phyloP scores from a whole-genome alignment of 257 asterid genomes.

The Dorcoceras hygrometricum region DNA sequence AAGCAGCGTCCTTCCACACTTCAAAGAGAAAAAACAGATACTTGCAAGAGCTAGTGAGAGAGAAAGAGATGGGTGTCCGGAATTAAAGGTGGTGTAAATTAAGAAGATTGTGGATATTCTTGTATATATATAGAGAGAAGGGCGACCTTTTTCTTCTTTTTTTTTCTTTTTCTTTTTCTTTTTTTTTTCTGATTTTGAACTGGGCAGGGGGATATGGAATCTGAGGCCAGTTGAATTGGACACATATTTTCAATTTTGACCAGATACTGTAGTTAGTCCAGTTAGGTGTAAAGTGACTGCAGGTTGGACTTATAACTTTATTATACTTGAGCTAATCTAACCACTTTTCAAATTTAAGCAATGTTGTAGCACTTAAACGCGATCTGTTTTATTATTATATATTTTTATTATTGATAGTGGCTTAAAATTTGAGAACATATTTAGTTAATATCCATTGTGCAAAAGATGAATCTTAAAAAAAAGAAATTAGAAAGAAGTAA shows the following conservation, averaged over 20 bases:
- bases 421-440: too few species aligned
- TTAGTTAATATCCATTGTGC: too few species aligned
- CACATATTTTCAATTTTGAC: conserved; percentile 14
- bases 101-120: conserved; percentile 19
- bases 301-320: neutral
- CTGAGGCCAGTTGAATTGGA: conserved; percentile 25
- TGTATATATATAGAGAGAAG: conserved; percentile 19
- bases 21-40: conserved; percentile 12
- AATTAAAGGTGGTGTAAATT: neutral
- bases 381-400: too few species aligned
- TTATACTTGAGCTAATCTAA: neutral
- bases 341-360: too few species aligned
- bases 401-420: too few species aligned
- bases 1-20: neutral
- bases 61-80: neutral
- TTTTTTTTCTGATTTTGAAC: neutral
- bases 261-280: conserved; percentile 21
- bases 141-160: neutral
- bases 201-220: conserved; percentile 11
- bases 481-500: too few species aligned
- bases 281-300: neutral
- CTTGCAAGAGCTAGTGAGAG: conserved; percentile 18
- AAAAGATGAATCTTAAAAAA: too few species aligned
- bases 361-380: too few species aligned
- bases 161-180: too few species aligned